Base-by-base conservation (phyloP, 2,329 filamentous ascomycete species). In the Stagonosporopsis tanaceti region DNA sequence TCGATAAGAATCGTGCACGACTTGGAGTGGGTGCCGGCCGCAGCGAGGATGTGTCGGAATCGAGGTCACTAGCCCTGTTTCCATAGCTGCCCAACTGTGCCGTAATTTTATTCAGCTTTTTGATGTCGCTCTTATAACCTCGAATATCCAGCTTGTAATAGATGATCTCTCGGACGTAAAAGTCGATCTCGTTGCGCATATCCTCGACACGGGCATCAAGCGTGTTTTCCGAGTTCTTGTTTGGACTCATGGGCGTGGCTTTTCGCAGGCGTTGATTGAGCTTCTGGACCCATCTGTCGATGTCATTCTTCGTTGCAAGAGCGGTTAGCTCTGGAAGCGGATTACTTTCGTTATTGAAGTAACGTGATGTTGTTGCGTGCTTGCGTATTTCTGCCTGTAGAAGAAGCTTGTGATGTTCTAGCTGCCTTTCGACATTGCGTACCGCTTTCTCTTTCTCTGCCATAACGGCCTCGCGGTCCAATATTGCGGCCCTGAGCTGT, bases 111-210 rank as follows among this genome's bases (percentile, higher is more conserved):
- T 74, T 74, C 34, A 75, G 60, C 47, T 74, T 75, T 53, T 71
- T 75, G 52, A 76, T 74, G 34, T 76, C 73, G 22, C 69, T 71
- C 61, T 77, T 80, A 68, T 81, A 82, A 15, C 78, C 78, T 48
- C 75, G 77, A 50, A 81, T 74, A 50, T 83, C 80, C 28, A 82
- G 74, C 63, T 81, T 82, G 70, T 80, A 81, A 47, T 79, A 73
- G 24, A 81, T 77, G 51, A 81, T 81, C 45, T 82, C 80, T n/a
- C 77, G 67, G 32, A 81, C 70, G 50, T 80, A 79, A 58, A 78
- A 76, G 27, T 76, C 73, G 12, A 80, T 74, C 51, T 79, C 77
- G 47, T 71, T 69, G 44, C 74, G 75, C 47, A 82, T 61, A 30
- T 68, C 66, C 35, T 66, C 59, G 3, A 74, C 50, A 8, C 56